phyloP scores from a whole-genome alignment of 2,329 filamentous ascomycete genomes.

The Sclerotinia nivalis region DNA sequence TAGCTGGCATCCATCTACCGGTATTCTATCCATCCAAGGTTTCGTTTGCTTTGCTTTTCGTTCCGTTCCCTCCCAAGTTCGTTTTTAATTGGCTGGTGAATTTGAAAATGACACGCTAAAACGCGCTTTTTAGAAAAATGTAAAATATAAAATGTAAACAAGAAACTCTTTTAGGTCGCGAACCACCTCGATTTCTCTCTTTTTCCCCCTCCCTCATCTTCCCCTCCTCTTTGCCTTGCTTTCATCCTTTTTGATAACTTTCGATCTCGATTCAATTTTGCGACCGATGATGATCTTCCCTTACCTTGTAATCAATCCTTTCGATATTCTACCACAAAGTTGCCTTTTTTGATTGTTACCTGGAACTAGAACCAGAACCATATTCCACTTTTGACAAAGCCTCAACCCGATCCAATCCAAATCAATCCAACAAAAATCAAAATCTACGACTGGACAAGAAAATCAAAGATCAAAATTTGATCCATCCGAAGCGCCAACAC shows the following conservation, averaged over 20 bases:
- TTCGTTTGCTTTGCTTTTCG: background rate
- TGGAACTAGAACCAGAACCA: too few relatives aligned
- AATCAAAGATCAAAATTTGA: background rate
- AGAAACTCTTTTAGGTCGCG: background rate
- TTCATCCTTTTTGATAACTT: background rate
- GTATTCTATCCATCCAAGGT: background rate
- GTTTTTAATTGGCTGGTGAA: background rate
- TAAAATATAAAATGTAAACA: constrained; percentile 26
- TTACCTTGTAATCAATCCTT: background rate
- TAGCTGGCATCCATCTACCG: background rate
- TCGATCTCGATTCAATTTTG: constrained; percentile 15
- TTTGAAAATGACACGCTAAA: background rate
- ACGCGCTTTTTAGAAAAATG: background rate
- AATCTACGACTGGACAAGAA: background rate
- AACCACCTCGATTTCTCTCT: background rate
- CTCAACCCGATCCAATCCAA: background rate
- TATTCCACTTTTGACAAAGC: constrained; percentile 8
- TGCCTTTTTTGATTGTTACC: background rate
- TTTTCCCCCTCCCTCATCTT: background rate
- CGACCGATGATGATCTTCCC: constrained; percentile 4
- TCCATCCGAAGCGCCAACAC: constrained; percentile 19
- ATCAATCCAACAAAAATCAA: background rate
- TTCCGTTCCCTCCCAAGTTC: background rate
- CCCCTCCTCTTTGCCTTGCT: background rate
- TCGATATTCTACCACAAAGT: background rate